phyloP scores from a whole-genome alignment of 2,329 filamentous ascomycete species.

The Arthroderma sp. region DNA sequence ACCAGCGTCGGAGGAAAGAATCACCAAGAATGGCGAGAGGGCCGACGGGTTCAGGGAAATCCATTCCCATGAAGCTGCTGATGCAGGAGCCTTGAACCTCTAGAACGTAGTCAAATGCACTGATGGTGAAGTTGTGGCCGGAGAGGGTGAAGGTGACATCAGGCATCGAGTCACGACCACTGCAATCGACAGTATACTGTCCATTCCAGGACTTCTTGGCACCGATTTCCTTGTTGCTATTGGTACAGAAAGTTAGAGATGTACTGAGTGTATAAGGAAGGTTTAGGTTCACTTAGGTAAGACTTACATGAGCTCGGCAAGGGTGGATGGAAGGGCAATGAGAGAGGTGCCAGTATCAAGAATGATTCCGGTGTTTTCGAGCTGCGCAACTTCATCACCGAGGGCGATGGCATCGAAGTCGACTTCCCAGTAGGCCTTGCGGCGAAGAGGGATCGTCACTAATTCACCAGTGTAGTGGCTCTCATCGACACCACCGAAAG shows the following conservation, averaged over 20 bases:
- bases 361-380: constrained; percentile 90
- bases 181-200: constrained; percentile 89
- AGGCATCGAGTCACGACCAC: constrained; percentile 67
- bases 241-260: not conserved
- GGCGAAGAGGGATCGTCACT: constrained; percentile 83
- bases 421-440: constrained; percentile 99
- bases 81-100: constrained; percentile 94
- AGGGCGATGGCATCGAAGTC: constrained; percentile 86
- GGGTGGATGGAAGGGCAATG: constrained; percentile 79
- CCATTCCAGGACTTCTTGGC: constrained; percentile 97
- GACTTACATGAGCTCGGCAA: constrained; percentile 74
- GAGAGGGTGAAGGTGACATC: constrained; percentile 83
- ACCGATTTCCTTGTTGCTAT: constrained; percentile 84
- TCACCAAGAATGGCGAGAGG: constrained; percentile 82
- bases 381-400: constrained; percentile 70
- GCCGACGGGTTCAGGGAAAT: constrained; percentile 70
- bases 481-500: constrained; percentile 80
- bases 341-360: constrained; percentile 97
- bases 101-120: constrained; percentile 83
- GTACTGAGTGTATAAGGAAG: not conserved
- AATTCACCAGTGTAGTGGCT: constrained; percentile 74
- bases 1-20: constrained; percentile 47
- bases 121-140: constrained; percentile 87
- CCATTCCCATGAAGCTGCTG: constrained; percentile 95
- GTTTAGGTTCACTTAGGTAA: not conserved